phyloP scores from a whole-genome alignment of 2,329 filamentous ascomycete genomes.

The Talaromyces atroroseus region DNA sequence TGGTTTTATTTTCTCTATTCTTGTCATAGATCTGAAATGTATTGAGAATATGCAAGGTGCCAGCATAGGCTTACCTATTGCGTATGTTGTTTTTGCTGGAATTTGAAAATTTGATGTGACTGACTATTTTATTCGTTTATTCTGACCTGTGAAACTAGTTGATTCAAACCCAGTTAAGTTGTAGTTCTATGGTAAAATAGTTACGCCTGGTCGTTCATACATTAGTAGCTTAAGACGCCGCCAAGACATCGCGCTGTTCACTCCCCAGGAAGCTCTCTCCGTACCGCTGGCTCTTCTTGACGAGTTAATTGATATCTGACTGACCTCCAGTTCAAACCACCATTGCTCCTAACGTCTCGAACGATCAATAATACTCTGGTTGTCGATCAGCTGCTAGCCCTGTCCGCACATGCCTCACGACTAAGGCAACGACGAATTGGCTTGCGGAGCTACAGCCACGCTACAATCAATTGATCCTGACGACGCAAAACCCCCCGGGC shows the following conservation, averaged over 20 bases:
- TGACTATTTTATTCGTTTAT: background rate
- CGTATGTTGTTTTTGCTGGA: background rate
- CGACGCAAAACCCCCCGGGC: conserved; percentile 21
- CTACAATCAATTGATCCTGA: conserved; percentile 5
- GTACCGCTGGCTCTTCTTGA: background rate
- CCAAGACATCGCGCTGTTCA: conserved; percentile 1
- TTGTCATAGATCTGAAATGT: background rate
- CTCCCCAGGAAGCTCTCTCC: conserved; percentile 5
- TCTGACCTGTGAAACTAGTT: background rate
- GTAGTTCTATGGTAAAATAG: too few species aligned
- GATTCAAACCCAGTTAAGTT: too few species aligned
- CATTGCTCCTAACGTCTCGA: background rate
- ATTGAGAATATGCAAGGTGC: background rate
- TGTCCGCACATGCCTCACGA: conserved; percentile 8
- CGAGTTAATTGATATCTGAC: background rate
- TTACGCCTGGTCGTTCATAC: too few species aligned
- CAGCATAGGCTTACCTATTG: background rate
- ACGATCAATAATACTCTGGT: background rate
- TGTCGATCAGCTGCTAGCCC: background rate
- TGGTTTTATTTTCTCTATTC: background rate
- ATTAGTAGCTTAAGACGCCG: background rate
- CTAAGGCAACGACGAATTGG: conserved; percentile 6
- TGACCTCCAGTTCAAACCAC: background rate
- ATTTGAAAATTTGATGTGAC: background rate
- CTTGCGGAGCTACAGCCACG: conserved; percentile 13